Evolutionary conservation across 495 filamentous ascomycete species (phyloP).

Genomic region (Talaromyces ruber): DNA sequence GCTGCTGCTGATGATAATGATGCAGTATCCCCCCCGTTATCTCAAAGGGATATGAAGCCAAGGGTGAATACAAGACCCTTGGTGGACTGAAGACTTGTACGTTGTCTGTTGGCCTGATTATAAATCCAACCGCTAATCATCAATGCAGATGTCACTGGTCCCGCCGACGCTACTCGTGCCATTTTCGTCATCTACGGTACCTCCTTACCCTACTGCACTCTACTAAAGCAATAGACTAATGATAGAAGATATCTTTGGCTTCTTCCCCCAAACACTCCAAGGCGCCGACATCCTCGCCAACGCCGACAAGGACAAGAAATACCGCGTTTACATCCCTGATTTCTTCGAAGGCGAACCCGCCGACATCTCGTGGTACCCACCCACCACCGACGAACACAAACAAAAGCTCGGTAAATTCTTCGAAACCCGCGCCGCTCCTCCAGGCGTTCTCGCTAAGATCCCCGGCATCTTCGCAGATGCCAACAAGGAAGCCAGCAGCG

Average conservation of each 20-base stretch:
- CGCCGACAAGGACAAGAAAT: conserved; percentile 35
- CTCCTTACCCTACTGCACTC: conserved; percentile 3
- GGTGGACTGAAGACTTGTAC: conserved; percentile 56
- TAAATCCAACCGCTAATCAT: neutral
- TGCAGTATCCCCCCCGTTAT: conserved; percentile 45
- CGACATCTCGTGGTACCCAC: conserved; percentile 54
- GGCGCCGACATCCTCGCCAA: conserved; percentile 49
- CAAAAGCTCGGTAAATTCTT: conserved; percentile 72
- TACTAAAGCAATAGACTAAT: conserved; percentile 6
- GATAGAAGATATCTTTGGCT: conserved; percentile 46
- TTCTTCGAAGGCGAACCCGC: conserved; percentile 45
- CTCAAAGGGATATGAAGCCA: conserved; percentile 47
- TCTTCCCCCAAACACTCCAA: conserved; percentile 45
- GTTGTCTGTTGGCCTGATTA: conserved; percentile 7
- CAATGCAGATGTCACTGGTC: conserved; percentile 42
- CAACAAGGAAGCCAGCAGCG: conserved; percentile 33
- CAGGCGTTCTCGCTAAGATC: conserved; percentile 53
- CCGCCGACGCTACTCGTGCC: conserved; percentile 40
- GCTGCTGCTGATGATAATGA: conserved; percentile 3
- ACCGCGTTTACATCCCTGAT: conserved; percentile 50
- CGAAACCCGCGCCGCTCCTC: conserved; percentile 54
- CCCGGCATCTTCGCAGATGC: conserved; percentile 50
- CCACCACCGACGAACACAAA: conserved; percentile 72
- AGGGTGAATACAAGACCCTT: conserved; percentile 53
- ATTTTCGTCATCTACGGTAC: conserved; percentile 45